These are phyloP conservation scores for Cylindrotheca closterium DNA, from an alignment of 108 stramenopile genomes.

Conservation along the genomic window DNA sequence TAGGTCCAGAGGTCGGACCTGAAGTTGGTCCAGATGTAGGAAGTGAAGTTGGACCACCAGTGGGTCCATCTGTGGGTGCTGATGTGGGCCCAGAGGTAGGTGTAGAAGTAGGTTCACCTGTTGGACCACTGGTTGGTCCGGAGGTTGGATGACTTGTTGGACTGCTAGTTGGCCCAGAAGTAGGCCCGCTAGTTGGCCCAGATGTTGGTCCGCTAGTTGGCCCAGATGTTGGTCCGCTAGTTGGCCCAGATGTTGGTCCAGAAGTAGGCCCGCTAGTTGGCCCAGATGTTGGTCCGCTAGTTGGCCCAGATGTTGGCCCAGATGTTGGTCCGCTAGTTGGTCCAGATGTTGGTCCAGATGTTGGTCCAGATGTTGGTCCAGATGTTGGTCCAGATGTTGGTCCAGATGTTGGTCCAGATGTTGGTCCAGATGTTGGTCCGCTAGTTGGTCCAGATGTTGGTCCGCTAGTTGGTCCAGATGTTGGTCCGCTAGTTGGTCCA, in stretches of 20 bases:
- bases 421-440: conserved; percentile 6
- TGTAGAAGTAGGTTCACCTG: not conserved
- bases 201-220: conserved; percentile 6
- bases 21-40: conserved; percentile 6
- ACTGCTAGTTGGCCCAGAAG: conserved; percentile 4
- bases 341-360: conserved; percentile 15
- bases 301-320: conserved; percentile 4
- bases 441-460: conserved; percentile 20
- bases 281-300: conserved; percentile 11
- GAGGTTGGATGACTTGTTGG: not conserved
- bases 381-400: conserved; percentile 9
- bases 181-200: conserved; percentile 7
- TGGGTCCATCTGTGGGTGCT: conserved; percentile 3
- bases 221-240: conserved; percentile 8
- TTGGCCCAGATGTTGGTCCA: conserved; percentile 15
- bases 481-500: conserved; percentile 8
- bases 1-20: conserved; percentile 13
- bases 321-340: conserved; percentile 13
- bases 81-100: conserved; percentile 2
- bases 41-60: not conserved
- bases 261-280: conserved; percentile 7
- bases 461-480: not conserved
- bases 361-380: conserved; percentile 2
- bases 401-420: conserved; percentile 7
- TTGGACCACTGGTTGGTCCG: conserved; percentile 5